Evolutionary conservation across 2,329 filamentous ascomycete genomes (phyloP), one percentile per base, ranked within the genome.

Genomic region (Taxawa tesnikishii): DNA sequence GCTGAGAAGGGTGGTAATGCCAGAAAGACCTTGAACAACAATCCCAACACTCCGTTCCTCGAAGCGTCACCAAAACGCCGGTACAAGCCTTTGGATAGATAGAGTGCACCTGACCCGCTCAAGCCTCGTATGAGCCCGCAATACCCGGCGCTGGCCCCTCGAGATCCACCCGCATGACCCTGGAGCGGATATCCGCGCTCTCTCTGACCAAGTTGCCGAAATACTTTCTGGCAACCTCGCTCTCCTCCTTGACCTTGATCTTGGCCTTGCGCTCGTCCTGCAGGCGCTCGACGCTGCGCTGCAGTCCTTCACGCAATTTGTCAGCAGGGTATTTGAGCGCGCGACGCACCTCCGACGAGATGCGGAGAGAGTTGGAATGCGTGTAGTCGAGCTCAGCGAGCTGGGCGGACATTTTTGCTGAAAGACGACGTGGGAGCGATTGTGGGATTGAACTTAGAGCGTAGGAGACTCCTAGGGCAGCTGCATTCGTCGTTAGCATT

Each of bases 301-400:
- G 80, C 17, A 98, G 70, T 32, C 80, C 78, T 26, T 84, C 76
- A 33, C 85, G 79, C 6, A 98, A 72, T 47, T 84, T 85, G 49
- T 88, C 81, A 2, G 87, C 83, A 1, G 90, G 90, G 47, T 82
- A 76, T 38, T 83, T 83, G 24, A 98, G 73, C 6, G 94, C 84
- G 52, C 85, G 83, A 44, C 88, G 83, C 26, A 94, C 84, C 33
- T 92, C 81, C 15, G 74, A 70, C 14, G 83, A 79, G 48, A 98
- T 92, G 33, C 90, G 82, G 12, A 71, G 67, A 27, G 85, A 75
- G 61, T 98, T 98, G 43, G 73, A 62, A 56, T 98, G 90, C 1
- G 90, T 83, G 52, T 96, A 98, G 60, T 98, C 90, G 49, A 94
- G 75, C 12, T 80, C 71, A 6, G 72, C 63, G 23, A 98, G 75